These are phyloP conservation scores for Erodium moschatum DNA, from an alignment of 441 rosid genomes.

Conservation along the genomic window DNA sequence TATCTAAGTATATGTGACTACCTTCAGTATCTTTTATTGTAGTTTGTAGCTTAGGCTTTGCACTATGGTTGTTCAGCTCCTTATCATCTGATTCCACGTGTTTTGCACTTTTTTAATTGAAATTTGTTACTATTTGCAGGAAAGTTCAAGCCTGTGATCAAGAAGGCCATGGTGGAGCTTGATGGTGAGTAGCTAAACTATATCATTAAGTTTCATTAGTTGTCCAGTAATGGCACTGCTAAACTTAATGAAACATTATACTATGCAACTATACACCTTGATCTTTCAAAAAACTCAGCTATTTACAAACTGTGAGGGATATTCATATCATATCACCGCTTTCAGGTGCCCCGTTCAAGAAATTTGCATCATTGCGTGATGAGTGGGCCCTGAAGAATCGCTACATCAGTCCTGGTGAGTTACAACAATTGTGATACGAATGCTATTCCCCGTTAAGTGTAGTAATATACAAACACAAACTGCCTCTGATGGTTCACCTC, in stretches of 20 bases:
- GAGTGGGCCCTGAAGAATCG: conserved; percentile 82
- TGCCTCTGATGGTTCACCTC: neutral
- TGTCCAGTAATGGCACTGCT: neutral
- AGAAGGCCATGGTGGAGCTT: conserved; percentile 99
- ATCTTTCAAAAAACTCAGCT: neutral
- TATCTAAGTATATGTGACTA: neutral
- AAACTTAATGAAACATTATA: neutral
- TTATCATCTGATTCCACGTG: neutral
- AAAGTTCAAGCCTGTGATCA: conserved; percentile 89
- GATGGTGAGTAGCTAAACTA: conserved; percentile 42
- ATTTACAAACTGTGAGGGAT: neutral
- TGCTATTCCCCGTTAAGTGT: neutral
- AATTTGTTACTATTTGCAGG: conserved; percentile 33
- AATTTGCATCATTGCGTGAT: conserved; percentile 57
- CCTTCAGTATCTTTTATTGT: neutral
- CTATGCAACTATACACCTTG: neutral
- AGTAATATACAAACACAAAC: no score
- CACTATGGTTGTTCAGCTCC: neutral
- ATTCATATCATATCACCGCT: neutral
- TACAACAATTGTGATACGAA: neutral
- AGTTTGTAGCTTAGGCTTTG: neutral
- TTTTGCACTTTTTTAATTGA: neutral
- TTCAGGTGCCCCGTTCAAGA: conserved; percentile 87
- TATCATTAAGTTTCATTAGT: neutral
- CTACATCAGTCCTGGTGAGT: conserved; percentile 87